Conservation (phyloP, 2,329 filamentous ascomycete genomes). For the Aspergillus ruber region DNA sequence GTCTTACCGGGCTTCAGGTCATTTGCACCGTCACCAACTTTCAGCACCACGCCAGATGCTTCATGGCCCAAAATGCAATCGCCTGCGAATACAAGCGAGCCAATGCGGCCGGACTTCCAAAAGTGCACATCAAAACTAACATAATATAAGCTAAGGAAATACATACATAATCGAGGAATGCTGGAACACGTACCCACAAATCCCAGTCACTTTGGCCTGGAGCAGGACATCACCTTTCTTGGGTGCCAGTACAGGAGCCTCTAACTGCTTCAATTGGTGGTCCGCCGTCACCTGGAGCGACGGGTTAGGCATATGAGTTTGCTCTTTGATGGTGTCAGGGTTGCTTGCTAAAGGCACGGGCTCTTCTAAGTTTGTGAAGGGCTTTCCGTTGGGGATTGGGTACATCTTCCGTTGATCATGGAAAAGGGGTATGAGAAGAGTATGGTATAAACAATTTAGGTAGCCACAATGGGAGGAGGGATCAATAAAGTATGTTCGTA, state of each 20-base stretch:
- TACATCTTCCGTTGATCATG: too few species aligned
- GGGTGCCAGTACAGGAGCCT: conserved; percentile 53
- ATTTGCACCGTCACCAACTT: conserved; percentile 50
- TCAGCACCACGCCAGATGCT: conserved; percentile 54
- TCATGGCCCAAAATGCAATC: conserved; percentile 63
- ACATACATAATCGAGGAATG: background rate
- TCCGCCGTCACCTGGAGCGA: conserved; percentile 56
- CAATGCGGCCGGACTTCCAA: conserved; percentile 60
- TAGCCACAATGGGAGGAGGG: too few species aligned
- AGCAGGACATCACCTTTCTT: conserved; percentile 51
- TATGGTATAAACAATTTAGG: too few species aligned
- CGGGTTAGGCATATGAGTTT: conserved; percentile 38
- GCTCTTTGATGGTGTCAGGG: too few species aligned
- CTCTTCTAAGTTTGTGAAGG: too few species aligned
- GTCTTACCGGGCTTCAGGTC: conserved; percentile 37
- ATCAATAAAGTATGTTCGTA: too few species aligned
- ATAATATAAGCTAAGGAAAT: too few species aligned
- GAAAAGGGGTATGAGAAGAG: too few species aligned
- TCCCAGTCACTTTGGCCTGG: conserved; percentile 58
- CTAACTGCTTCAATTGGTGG: conserved; percentile 51
- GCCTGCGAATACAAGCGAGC: conserved; percentile 54
- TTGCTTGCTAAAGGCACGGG: too few species aligned
- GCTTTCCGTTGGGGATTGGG: too few species aligned
- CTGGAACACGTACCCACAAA: conserved; percentile 49
- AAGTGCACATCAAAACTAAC: conserved; percentile 60